These are phyloP conservation scores for Podila epicladia DNA, from an alignment of 192 early-diverging fungal genomes.

Conservation along the genomic window DNA sequence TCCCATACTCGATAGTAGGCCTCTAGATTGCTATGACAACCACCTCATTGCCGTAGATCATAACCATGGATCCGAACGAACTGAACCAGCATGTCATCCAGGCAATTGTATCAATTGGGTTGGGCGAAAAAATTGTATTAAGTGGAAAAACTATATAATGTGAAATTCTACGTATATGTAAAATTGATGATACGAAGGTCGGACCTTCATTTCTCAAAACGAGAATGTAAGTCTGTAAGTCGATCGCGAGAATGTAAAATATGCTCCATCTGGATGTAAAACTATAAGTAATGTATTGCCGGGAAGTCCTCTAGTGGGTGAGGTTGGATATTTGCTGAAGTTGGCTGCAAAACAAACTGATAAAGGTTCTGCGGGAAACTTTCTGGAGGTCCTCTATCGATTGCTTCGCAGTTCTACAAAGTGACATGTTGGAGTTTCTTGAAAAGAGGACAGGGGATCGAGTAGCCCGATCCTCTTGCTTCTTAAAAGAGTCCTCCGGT, in stretches of 20 bases:
- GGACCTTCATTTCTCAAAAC: not conserved
- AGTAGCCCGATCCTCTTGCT: not conserved
- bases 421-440: not conserved
- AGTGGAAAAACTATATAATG: not conserved
- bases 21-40: no score
- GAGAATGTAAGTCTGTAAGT: not conserved
- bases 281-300: no score
- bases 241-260: no score
- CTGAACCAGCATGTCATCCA: not conserved
- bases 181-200: not conserved
- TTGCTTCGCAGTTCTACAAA: not conserved
- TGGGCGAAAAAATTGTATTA: not conserved
- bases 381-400: not conserved
- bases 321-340: no score
- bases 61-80: not conserved
- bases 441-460: not conserved
- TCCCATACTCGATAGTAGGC: no score
- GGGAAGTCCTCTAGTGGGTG: no score
- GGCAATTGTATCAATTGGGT: not conserved
- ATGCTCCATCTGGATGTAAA: no score
- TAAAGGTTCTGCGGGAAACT: no score
- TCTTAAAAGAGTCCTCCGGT: slow-evolving; percentile 42
- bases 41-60: no score
- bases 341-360: no score
- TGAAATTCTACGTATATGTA: not conserved